These are phyloP conservation scores for Komagataella populi DNA, from an alignment of 805 yeast genomes.

Conservation along the genomic window DNA sequence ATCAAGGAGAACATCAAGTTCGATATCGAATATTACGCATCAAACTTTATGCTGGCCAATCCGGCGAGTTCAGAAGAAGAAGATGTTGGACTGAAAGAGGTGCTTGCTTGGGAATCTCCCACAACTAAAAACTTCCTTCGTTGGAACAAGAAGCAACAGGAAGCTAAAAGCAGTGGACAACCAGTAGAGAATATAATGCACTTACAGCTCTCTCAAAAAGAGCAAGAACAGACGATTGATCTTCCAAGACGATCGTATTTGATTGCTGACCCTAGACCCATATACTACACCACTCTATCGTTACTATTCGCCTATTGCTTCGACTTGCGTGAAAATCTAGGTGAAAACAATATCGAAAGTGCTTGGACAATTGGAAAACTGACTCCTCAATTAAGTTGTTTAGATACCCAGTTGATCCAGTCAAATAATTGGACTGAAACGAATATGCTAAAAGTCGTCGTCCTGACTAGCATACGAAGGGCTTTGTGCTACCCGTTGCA, in stretches of 20 bases:
- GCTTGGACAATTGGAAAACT: conserved; percentile 91
- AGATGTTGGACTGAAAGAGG: conserved; percentile 23
- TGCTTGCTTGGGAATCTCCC: conserved; percentile 42
- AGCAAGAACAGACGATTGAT: conserved; percentile 52
- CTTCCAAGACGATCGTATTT: conserved; percentile 54
- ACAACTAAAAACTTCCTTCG: conserved; percentile 25
- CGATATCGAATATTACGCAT: conserved; percentile 80
- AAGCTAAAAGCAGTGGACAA: conserved; percentile 10
- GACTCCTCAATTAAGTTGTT: conserved; percentile 59
- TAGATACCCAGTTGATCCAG: conserved; percentile 46
- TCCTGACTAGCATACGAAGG: conserved; percentile 54
- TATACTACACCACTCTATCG: conserved; percentile 51
- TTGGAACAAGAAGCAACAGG: conserved; percentile 29
- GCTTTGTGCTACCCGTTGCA: conserved; percentile 72
- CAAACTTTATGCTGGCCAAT: conserved; percentile 58
- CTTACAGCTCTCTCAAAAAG: conserved; percentile 33
- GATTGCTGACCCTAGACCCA: conserved; percentile 37
- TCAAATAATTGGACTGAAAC: conserved; percentile 17
- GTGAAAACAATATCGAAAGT: conserved; percentile 67
- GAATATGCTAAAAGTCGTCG: conserved; percentile 33
- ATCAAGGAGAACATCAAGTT: conserved; percentile 62
- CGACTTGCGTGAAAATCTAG: conserved; percentile 63
- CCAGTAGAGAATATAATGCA: conserved; percentile 20
- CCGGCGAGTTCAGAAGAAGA: conserved; percentile 34
- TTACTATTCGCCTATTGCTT: conserved; percentile 62